Evolutionary conservation across 2,329 filamentous ascomycete species (phyloP), one percentile per base, ranked within the genome.

Genomic region (Colletotrichum musicola): DNA sequence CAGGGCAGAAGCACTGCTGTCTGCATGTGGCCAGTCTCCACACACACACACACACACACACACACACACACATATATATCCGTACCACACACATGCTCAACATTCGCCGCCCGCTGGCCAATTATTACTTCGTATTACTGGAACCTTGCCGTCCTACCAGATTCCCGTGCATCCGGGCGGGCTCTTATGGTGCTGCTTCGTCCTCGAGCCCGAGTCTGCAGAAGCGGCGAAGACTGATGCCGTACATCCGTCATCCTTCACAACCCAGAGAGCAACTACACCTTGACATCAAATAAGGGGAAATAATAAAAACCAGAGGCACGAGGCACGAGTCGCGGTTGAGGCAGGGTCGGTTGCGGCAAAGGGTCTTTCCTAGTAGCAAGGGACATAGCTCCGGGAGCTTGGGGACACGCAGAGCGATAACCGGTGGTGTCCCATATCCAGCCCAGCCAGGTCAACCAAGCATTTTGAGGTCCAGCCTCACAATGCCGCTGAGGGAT

Each of bases 321-420:
- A 35, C 40, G 14, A 42, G 10, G 13, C 40, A n/a, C 16, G 13
- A 14, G 20, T 20, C 56, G 49, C 47, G 25, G 44, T 27, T 18
- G 40, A 22, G 18, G 50, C 50, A 22, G 22, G 49, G 51, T 57
- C 40, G 16, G 44, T 56, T n/a, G 38, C 27, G 30, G 63, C 25
- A 49, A 50, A 61, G 62, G 66, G 56, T 50, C 55, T 53, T 60
- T 44, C 56, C 62, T 27, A 16, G 62, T 20, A 47, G 18, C 35
- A 44, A n/a, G 63, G 50, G 27, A 51, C 62, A 69, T 51, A 69
- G 62, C 66, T 69, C 14, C 25, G 35, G 56, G 55, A 69, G 66
- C 62, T 66, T 61, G 49, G 62, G 54, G 20, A 54, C 16, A 42
- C 20, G 42, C n/a, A 18, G 20, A 27, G 30, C 44, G 16, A 44